Conservation (phyloP, 2,329 filamentous ascomycete species). For the Emydomyces testavorans region DNA sequence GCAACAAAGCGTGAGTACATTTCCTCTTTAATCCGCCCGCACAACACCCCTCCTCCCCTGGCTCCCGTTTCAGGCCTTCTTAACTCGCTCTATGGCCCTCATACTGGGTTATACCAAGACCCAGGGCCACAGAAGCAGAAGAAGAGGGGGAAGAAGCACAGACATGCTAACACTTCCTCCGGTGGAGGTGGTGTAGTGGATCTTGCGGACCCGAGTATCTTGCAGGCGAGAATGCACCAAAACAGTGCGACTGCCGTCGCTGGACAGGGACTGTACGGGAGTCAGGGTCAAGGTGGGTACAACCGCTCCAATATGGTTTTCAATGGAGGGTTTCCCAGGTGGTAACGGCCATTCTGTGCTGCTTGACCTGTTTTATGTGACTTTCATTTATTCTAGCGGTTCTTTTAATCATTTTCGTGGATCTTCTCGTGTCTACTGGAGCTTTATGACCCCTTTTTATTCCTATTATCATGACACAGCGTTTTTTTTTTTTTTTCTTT, state of each 20-base stretch:
- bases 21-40: conserved; percentile 84
- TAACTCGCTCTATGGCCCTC: conserved; percentile 80
- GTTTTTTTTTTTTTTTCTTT: conserved; percentile 17
- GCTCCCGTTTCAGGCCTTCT: conserved; percentile 83
- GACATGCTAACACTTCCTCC: conserved; percentile 99
- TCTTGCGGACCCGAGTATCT: conserved; percentile 99
- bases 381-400: conserved; percentile 16
- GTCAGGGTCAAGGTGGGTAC: conserved; percentile 87
- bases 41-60: conserved; percentile 74
- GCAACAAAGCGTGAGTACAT: conserved; percentile 97
- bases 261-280: conserved; percentile 81
- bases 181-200: conserved; percentile 96
- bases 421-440: conserved; percentile 4
- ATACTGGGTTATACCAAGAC: conserved; percentile 79
- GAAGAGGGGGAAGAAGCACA: conserved; percentile 99
- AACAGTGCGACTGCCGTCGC: conserved; percentile 59
- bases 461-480: conserved; percentile 15
- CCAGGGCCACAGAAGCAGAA: conserved; percentile 86
- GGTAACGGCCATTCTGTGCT: conserved; percentile 40
- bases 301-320: conserved; percentile 71
- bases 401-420: conserved; percentile 17
- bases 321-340: conserved; percentile 54
- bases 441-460: conserved; percentile 17
- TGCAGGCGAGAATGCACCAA: conserved; percentile 94
- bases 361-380: conserved; percentile 11